These are phyloP conservation scores for Globisporangium splendens DNA, from an alignment of 352 stramenopile genomes.

Conservation along the genomic window DNA sequence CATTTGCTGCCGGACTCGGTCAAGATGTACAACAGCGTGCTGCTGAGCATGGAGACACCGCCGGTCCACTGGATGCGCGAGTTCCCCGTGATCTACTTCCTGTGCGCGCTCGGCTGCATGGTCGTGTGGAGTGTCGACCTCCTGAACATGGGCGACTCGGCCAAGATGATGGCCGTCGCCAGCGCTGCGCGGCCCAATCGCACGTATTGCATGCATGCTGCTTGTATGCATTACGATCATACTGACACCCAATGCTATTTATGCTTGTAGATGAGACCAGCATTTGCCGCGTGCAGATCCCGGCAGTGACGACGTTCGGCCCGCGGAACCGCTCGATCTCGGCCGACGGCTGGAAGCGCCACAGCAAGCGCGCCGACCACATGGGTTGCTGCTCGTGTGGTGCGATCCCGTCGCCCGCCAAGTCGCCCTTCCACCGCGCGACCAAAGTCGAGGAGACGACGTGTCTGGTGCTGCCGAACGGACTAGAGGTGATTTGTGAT, in stretches of 20 bases:
- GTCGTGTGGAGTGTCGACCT: constrained; percentile 61
- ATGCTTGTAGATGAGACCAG: constrained; percentile 46
- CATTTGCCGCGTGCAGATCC: constrained; percentile 57
- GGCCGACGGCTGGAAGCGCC: constrained; percentile 7
- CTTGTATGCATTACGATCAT: too few species aligned
- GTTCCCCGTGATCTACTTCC: constrained; percentile 58
- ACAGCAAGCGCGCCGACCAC: constrained; percentile 20
- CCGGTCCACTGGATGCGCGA: constrained; percentile 30
- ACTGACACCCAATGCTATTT: not conserved
- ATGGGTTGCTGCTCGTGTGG: constrained; percentile 35
- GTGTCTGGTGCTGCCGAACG: constrained; percentile 31
- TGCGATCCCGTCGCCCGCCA: constrained; percentile 16
- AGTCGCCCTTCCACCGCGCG: constrained; percentile 34
- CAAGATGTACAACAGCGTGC: constrained; percentile 49
- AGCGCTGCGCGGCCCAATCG: constrained; percentile 49
- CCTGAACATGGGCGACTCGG: constrained; percentile 60
- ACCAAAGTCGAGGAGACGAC: constrained; percentile 32
- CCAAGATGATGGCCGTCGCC: constrained; percentile 63
- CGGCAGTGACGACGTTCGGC: constrained; percentile 47
- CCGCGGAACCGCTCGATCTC: constrained; percentile 22
- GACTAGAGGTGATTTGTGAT: constrained; percentile 23
- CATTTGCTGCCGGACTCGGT: constrained; percentile 56
- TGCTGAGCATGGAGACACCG: constrained; percentile 23
- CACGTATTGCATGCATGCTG: constrained; percentile 21
- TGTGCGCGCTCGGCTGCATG: constrained; percentile 45